Base-by-base conservation (phyloP, 2,329 filamentous ascomycete species). In the Penicillium corylophilum region DNA sequence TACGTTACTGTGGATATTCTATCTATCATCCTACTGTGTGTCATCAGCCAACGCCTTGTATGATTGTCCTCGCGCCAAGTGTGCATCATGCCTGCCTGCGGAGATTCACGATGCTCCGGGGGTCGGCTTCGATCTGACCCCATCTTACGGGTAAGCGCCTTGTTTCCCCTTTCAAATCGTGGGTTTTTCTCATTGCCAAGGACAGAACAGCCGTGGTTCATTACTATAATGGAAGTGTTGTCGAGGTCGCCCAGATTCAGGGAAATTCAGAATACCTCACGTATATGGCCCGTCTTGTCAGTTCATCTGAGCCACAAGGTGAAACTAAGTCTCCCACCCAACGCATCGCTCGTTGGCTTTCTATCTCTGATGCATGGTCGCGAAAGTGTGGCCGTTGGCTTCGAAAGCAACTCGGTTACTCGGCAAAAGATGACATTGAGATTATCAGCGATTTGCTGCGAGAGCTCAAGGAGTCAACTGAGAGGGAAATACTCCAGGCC, bases 91-190 rank as follows among this genome's bases (percentile, higher is more conserved):
- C 35, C 44, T 54, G 15, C 38, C 52, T n/a, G 16, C 42, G 29
- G 28, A 45, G 20, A 46, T 55, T 26, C 49, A 48, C 43, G 52
- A 55, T 51, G 51, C 51, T 33, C 51, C 50, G 8, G 51, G 54
- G 24, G 12, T 50, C 33, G 50, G 53, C 36, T 56, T 56, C 40
- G 50, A 56, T 29, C 38, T 56, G n/a, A 56, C 50, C 18, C 44
- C 44, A 4, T 48, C 41, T 39, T 56, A 56, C 35, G 50, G 53
- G 46, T 56, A 31, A 53, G 46, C 42, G 16, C 23, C 28, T 18
- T 24, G 28, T 39, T 23, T 40, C 8, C 41, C 20, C 33, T 16
- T 24, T 42, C 10, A 28, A 20, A 18, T 20, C 24, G n/a, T n/a
- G 26, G 22, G 42, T 12, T 24, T 29, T 5, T 45, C 47, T 53